phyloP scores from a whole-genome alignment of 2,329 filamentous ascomycete species.

The Botrytis fragariae region DNA sequence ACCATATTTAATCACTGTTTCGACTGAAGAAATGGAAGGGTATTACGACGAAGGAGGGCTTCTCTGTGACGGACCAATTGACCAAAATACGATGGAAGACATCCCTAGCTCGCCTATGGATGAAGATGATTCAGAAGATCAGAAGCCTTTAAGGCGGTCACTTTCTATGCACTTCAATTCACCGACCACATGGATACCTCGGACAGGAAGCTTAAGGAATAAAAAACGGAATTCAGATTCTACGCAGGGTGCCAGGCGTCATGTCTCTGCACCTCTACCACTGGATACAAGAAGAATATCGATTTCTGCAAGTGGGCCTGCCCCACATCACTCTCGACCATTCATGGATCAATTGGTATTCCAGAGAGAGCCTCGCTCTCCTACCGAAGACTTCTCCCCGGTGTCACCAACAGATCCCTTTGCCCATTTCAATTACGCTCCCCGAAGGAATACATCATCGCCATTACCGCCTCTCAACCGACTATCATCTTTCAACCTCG shows the following conservation, averaged over 20 bases:
- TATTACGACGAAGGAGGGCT: constrained; percentile 33
- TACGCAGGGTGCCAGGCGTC: constrained; percentile 47
- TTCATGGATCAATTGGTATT: constrained; percentile 33
- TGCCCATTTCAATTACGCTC: constrained; percentile 25
- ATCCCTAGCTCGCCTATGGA: constrained; percentile 3
- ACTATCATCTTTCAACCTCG: constrained; percentile 54
- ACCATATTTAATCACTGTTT: constrained; percentile 32
- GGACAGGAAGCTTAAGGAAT: constrained; percentile 55
- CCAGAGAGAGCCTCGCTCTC: constrained; percentile 25
- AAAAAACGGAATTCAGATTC: constrained; percentile 50
- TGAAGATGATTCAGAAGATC: constrained; percentile 29
- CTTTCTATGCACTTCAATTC: constrained; percentile 60
- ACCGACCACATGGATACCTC: constrained; percentile 55
- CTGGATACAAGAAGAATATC: constrained; percentile 33
- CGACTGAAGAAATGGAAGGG: constrained; percentile 19
- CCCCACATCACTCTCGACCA: constrained; percentile 23
- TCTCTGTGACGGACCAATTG: constrained; percentile 28
- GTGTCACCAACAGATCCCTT: constrained; percentile 32
- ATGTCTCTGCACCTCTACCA: constrained; percentile 53
- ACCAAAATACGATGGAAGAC: constrained; percentile 24
- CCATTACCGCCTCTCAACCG: constrained; percentile 55
- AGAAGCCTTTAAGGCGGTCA: constrained; percentile 51
- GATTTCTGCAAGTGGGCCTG: constrained; percentile 30
- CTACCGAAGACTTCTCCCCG: constrained; percentile 26
- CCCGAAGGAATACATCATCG: constrained; percentile 49